Conservation (phyloP, 768 basidiomycete species). For the Kwoniella europaea region DNA sequence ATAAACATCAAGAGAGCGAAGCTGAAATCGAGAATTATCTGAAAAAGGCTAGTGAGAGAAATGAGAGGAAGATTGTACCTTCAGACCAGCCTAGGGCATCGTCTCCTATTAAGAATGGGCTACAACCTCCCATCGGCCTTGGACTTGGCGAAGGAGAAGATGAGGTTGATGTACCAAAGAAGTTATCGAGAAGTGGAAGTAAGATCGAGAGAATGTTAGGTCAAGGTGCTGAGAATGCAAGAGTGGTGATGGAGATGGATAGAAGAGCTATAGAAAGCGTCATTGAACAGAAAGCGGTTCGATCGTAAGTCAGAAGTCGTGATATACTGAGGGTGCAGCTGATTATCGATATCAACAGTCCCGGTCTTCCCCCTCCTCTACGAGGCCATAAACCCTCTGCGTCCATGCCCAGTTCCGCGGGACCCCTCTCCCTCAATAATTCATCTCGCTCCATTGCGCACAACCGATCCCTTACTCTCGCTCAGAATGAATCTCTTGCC, state of each 20-base stretch:
- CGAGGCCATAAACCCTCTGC: slow-evolving; percentile 23
- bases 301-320: not conserved
- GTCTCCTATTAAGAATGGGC: not conserved
- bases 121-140: not conserved
- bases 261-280: slow-evolving; percentile 11
- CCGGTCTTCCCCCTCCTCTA: slow-evolving; percentile 28
- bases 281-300: not conserved
- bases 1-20: slow-evolving; percentile 36
- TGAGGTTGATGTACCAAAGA: not conserved
- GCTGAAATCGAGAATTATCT: slow-evolving; percentile 35
- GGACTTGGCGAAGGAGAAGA: not conserved
- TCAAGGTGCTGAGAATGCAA: slow-evolving; percentile 39
- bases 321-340: not conserved
- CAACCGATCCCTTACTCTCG: slow-evolving; percentile 13
- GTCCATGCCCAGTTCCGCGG: slow-evolving; percentile 8
- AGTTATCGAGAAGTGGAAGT: slow-evolving; percentile 9
- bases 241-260: slow-evolving; percentile 36
- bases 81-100: slow-evolving; percentile 7
- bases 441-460: not conserved
- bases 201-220: slow-evolving; percentile 45
- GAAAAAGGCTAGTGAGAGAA: slow-evolving; percentile 31
- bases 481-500: not conserved
- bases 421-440: not conserved
- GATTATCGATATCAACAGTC: slow-evolving; percentile 1
- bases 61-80: slow-evolving; percentile 37